Base-by-base conservation (phyloP, 345 rosid species). In the Carallia pectinifolia region DNA sequence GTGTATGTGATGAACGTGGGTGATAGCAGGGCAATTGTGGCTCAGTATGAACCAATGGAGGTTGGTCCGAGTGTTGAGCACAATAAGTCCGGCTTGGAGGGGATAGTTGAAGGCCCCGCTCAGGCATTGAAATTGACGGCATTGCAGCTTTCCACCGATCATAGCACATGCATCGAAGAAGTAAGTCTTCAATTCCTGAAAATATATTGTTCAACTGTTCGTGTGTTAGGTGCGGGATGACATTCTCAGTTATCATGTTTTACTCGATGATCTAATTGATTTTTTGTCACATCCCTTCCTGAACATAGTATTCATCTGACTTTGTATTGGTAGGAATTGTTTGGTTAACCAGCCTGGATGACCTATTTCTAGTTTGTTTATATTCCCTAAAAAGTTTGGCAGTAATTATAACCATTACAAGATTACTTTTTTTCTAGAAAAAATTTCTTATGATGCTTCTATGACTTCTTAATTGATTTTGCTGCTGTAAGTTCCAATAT, bases 1-100 rank as follows among this genome's bases (percentile, higher is more conserved):
- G 97, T 90, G 37, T 94, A 92, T 75, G 92, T 90, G 72, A 94
- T 94, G 99, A 91, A 94, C 77, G 87, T 94, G 71, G 97, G 99
- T 72, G 99, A 94, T 81, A 92, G 99, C 73, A 86, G 99, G 74
- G 97, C 97, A 56, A 86, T 94, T 77, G 95, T 94, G 64, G 97
- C 99, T 7, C 96, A 87, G 76, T 77, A 80, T 79, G 87, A 82
- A 79, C 78, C 72, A 2, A 81, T 75, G 70, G 93, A 79, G 36
- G 83, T 67, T 72, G 85, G 83, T 67, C 73, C 81, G 7, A 75
- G 81, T 71, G 71, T 62, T 36, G 76, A 63, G 63, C 77, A 74
- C 52, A 75, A 53, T 71, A 86, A 71, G 67, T 73, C 77, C 50
- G 78, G 67, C 77, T 50, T 68, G 58, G 90, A 89, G 44, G 85